Evolutionary conservation across 2,329 filamentous ascomycete species (phyloP).

Genomic region (Pochonia chlamydosporia): DNA sequence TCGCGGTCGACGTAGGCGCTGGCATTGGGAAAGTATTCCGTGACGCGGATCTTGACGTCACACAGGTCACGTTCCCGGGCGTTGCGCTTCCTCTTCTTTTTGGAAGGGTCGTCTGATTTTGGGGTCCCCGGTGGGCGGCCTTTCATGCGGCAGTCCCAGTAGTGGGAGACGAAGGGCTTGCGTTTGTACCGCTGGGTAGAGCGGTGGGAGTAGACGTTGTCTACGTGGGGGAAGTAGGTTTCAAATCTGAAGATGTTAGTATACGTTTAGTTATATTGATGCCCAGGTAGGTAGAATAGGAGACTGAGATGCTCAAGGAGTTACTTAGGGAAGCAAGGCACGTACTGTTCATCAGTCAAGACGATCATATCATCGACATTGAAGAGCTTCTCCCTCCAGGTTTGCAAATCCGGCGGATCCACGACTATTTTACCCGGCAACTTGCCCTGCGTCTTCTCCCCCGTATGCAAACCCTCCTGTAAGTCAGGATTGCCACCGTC

Average conservation of each 20-base stretch:
- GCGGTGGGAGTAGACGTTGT: conserved; percentile 80
- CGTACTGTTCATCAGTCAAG: conserved; percentile 66
- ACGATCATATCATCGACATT: conserved; percentile 68
- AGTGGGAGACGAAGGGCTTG: conserved; percentile 76
- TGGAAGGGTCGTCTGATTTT: conserved; percentile 72
- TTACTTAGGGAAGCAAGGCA: background rate
- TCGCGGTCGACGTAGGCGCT: conserved; percentile 25
- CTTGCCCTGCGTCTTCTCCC: conserved; percentile 39
- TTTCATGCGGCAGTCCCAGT: conserved; percentile 80
- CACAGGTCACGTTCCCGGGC: conserved; percentile 74
- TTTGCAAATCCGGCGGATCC: conserved; percentile 60
- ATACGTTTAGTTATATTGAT: too few relatives aligned
- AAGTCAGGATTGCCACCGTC: background rate
- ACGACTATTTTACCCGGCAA: conserved; percentile 52
- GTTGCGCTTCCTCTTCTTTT: conserved; percentile 74
- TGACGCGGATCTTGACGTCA: conserved; percentile 83
- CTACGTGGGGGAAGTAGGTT: conserved; percentile 76
- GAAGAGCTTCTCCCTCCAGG: conserved; percentile 69
- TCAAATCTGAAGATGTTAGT: conserved; percentile 63
- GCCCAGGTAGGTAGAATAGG: too few relatives aligned
- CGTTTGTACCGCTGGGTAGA: conserved; percentile 77
- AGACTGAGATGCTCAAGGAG: background rate
- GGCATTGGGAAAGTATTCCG: conserved; percentile 64
- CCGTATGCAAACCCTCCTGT: background rate
- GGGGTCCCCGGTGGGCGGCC: conserved; percentile 72